Percentiles rank a stretch among this genome's conserved stretches.
Conservation (phyloP, 1,284 basidiomycete species). For the Thelephora terrestris region DNA sequence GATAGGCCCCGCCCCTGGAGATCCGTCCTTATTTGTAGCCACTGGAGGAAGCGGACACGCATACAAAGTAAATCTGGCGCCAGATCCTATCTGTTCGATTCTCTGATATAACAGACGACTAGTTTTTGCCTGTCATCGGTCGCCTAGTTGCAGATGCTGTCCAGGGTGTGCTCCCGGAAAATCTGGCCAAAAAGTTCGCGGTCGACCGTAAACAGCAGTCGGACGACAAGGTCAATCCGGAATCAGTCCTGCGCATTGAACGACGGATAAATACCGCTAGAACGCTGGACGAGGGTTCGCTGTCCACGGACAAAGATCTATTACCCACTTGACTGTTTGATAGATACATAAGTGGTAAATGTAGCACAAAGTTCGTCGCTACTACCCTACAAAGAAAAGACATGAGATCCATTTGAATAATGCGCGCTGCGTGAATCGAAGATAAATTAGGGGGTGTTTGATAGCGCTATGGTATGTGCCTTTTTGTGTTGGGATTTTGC, state of each 20-base stretch:
- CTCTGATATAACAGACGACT: not conserved
- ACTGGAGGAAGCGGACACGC: conserved; percentile 77
- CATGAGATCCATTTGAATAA: not conserved
- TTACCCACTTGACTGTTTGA: conserved; percentile 12
- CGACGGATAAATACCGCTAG: conserved; percentile 19
- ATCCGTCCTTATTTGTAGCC: conserved; percentile 54
- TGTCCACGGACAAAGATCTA: conserved; percentile 42
- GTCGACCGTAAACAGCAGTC: conserved; percentile 25
- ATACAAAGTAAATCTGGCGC: conserved; percentile 49
- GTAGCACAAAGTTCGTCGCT: not conserved
- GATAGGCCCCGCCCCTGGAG: conserved; percentile 54
- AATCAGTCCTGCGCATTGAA: conserved; percentile 25
- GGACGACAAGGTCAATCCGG: conserved; percentile 3
- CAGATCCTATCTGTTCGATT: not conserved
- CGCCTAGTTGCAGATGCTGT: conserved; percentile 63
- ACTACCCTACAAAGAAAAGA: not conserved
- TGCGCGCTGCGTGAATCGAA: too few relatives aligned
- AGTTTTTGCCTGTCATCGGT: conserved; percentile 83
- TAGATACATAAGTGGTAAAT: not conserved
- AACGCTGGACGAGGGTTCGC: conserved; percentile 33
- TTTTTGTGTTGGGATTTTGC: not conserved
- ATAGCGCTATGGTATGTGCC: not conserved
- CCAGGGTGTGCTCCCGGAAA: conserved; percentile 46
- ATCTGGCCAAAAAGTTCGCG: conserved; percentile 44
- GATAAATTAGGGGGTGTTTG: too few relatives aligned